phyloP scores from a whole-genome alignment of 495 filamentous ascomycete genomes.

The Penicillium antarcticum region DNA sequence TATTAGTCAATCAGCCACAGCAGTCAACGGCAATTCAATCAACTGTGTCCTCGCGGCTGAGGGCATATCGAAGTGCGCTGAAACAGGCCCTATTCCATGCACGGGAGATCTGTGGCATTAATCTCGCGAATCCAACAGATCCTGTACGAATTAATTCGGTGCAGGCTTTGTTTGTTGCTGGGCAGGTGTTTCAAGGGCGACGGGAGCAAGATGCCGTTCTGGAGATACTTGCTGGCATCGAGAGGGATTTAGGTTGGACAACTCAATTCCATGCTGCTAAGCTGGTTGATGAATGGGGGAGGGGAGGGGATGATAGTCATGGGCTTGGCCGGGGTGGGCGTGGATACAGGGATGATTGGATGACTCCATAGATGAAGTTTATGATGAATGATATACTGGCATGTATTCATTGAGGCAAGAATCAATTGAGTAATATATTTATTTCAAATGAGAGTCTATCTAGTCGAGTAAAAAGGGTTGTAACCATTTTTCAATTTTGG shows the following conservation, averaged over 20 bases:
- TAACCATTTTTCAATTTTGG: too few relatives aligned
- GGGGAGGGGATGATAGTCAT: neutral
- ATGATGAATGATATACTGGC: too few relatives aligned
- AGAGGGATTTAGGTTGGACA: conserved; percentile 20
- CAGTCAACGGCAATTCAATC: conserved; percentile 25
- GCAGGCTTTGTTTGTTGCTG: conserved; percentile 24
- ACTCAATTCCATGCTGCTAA: conserved; percentile 18
- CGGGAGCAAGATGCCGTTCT: conserved; percentile 19
- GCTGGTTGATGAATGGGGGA: conserved; percentile 52
- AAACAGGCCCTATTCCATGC: conserved; percentile 12
- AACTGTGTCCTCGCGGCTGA: conserved; percentile 19
- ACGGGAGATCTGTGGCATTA: conserved; percentile 21
- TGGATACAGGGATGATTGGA: too few relatives aligned
- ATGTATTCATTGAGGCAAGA: too few relatives aligned
- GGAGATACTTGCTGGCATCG: conserved; percentile 17
- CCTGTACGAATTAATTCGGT: conserved; percentile 16
- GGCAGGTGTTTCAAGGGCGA: conserved; percentile 16
- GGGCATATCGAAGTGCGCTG: conserved; percentile 15
- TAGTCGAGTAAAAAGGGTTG: too few relatives aligned
- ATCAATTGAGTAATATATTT: too few relatives aligned
- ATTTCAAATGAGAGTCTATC: too few relatives aligned
- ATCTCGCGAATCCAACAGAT: conserved; percentile 17
- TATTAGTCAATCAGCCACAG: conserved; percentile 20
- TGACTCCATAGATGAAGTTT: too few relatives aligned
- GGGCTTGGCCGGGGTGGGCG: too few relatives aligned